Conservation (phyloP, 495 filamentous ascomycete species). For the Hypomontagnella submonticulosa region DNA sequence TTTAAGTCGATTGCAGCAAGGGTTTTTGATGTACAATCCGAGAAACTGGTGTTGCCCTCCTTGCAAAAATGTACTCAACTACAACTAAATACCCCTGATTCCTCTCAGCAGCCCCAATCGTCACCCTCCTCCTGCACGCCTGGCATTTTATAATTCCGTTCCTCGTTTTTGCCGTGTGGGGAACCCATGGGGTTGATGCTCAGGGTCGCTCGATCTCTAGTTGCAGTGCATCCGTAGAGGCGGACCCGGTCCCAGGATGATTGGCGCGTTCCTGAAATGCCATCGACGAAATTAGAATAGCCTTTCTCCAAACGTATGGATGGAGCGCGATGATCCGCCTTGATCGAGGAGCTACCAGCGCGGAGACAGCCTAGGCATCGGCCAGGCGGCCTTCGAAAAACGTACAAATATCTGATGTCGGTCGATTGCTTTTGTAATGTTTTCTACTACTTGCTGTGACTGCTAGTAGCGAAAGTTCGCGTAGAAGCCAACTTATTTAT, state of each 20-base stretch:
- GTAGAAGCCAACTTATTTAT: neutral
- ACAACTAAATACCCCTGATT: neutral
- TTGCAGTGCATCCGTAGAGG: constrained; percentile 29
- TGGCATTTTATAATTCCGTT: constrained; percentile 38
- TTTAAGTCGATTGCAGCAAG: neutral
- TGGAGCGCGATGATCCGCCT: constrained; percentile 45
- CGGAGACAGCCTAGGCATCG: neutral
- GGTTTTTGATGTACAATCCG: neutral
- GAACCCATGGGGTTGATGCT: constrained; percentile 25
- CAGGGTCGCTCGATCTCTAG: constrained; percentile 29
- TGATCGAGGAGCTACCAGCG: constrained; percentile 12
- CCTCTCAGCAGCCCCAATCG: neutral
- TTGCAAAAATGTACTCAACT: neutral
- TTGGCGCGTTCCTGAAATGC: constrained; percentile 19
- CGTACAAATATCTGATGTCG: constrained; percentile 15
- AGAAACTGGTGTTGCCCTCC: too few relatives aligned
- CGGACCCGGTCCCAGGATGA: constrained; percentile 16
- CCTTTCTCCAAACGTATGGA: constrained; percentile 29
- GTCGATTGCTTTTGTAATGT: neutral
- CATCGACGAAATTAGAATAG: constrained; percentile 13
- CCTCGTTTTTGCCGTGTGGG: constrained; percentile 30
- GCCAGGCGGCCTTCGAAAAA: neutral
- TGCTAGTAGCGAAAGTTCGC: neutral
- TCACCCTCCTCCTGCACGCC: neutral
- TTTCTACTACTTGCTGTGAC: neutral